phyloP scores from a whole-genome alignment of 1,284 basidiomycete genomes.

The Peniophora sp. region DNA sequence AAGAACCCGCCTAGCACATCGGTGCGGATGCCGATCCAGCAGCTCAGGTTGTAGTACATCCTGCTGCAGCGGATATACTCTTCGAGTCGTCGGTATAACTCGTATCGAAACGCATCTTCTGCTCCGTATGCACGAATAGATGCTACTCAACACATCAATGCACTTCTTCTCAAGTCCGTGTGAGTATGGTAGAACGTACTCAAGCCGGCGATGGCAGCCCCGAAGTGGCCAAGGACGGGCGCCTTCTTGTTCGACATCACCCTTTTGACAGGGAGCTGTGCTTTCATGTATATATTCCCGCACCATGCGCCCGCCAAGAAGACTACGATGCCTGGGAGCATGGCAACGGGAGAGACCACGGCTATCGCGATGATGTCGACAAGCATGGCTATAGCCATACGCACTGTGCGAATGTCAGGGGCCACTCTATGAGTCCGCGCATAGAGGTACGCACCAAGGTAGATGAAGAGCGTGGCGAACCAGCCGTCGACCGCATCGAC shows the following conservation, averaged over 20 bases:
- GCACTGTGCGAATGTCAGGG: too few relatives aligned
- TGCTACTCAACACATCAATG: conserved; percentile 33
- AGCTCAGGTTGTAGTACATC: conserved; percentile 47
- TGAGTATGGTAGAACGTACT: conserved; percentile 32
- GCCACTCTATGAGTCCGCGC: too few relatives aligned
- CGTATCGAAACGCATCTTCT: conserved; percentile 36
- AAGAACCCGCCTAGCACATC: conserved; percentile 45
- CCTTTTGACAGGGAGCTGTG: conserved; percentile 71
- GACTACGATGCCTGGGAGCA: conserved; percentile 33
- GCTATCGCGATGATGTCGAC: conserved; percentile 34
- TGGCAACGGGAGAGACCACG: conserved; percentile 34
- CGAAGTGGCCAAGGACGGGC: conserved; percentile 65
- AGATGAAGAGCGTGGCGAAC: conserved; percentile 27
- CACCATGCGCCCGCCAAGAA: conserved; percentile 36
- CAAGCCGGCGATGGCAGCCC: conserved; percentile 59
- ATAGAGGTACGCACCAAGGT: conserved; percentile 33
- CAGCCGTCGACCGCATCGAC: conserved; percentile 31
- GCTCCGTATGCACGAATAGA: conserved; percentile 57
- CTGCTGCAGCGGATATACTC: conserved; percentile 36
- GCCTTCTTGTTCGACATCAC: conserved; percentile 64
- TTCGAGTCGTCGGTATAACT: conserved; percentile 38
- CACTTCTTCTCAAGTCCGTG: not conserved
- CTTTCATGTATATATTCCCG: conserved; percentile 56
- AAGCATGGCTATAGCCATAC: conserved; percentile 23
- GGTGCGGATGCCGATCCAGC: conserved; percentile 51